Evolutionary conservation across 345 rosid genomes (phyloP).

Genomic region (Brassica nigra): DNA sequence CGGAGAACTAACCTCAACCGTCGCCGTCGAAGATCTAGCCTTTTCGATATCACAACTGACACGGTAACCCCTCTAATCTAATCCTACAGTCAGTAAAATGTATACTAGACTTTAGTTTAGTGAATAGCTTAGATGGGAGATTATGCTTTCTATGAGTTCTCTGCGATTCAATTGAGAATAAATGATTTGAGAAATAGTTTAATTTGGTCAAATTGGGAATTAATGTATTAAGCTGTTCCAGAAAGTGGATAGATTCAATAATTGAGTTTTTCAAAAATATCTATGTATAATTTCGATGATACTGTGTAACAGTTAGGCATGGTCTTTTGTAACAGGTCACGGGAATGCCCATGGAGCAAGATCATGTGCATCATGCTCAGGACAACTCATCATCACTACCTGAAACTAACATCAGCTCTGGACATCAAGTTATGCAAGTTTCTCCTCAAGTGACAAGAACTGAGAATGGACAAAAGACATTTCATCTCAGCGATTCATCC

Average conservation of each 20-base stretch:
- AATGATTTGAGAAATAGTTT: no score
- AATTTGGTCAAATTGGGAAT: no score
- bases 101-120: background rate
- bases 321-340: conserved; percentile 53
- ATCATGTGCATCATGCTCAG: conserved; percentile 37
- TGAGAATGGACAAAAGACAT: conserved; percentile 27
- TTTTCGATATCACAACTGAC: conserved; percentile 90
- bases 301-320: conserved; percentile 4
- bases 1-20: conserved; percentile 81
- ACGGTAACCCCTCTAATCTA: conserved; percentile 46
- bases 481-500: conserved; percentile 22
- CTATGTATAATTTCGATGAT: background rate
- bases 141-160: no score
- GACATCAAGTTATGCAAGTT: conserved; percentile 45
- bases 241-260: no score
- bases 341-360: conserved; percentile 56
- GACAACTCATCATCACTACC: conserved; percentile 41
- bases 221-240: no score
- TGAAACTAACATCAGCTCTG: conserved; percentile 43
- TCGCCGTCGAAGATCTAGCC: conserved; percentile 92
- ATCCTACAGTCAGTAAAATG: background rate
- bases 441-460: conserved; percentile 42
- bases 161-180: no score
- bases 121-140: background rate
- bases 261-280: no score